Conservation (phyloP, 2,329 filamentous ascomycete species). For the Beauveria brongniartii region DNA sequence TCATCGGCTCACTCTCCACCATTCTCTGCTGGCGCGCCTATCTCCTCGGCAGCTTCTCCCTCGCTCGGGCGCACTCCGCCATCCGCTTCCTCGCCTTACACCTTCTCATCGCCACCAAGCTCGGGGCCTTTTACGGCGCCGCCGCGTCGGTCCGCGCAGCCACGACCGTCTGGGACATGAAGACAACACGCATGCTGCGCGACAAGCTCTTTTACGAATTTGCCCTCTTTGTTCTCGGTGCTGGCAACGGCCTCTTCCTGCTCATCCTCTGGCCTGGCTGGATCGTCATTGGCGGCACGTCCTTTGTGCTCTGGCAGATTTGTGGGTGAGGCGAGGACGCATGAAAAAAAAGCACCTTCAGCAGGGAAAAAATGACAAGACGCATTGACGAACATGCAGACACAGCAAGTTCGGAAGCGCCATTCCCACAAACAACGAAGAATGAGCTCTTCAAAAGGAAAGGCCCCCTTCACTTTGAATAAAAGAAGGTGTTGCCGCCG, state of each 20-base stretch:
- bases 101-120: conserved; percentile 20
- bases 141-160: conserved; percentile 22
- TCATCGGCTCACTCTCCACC: conserved; percentile 23
- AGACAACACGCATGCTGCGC: conserved; percentile 27
- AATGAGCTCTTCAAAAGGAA: neutral
- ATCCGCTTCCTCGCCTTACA: conserved; percentile 20
- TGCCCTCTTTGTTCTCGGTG: conserved; percentile 41
- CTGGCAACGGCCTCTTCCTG: conserved; percentile 39
- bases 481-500: conserved; percentile 91
- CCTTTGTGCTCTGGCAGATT: conserved; percentile 26
- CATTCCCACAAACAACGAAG: neutral
- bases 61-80: conserved; percentile 18
- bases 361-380: too few relatives aligned
- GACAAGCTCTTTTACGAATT: conserved; percentile 45
- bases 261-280: conserved; percentile 52
- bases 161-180: conserved; percentile 30
- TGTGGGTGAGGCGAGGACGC: conserved; percentile 21
- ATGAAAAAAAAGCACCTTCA: neutral
- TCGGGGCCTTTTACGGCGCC: conserved; percentile 22
- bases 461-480: conserved; percentile 35
- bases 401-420: neutral
- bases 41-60: conserved; percentile 22
- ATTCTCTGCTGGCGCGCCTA: conserved; percentile 25
- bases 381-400: neutral
- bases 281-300: conserved; percentile 35